A percentile compares a stretch with the other conserved stretches of the same genome.
phyloP scores from a whole-genome alignment of 1,139 yeast genomes.

The Hansenula anomala region DNA sequence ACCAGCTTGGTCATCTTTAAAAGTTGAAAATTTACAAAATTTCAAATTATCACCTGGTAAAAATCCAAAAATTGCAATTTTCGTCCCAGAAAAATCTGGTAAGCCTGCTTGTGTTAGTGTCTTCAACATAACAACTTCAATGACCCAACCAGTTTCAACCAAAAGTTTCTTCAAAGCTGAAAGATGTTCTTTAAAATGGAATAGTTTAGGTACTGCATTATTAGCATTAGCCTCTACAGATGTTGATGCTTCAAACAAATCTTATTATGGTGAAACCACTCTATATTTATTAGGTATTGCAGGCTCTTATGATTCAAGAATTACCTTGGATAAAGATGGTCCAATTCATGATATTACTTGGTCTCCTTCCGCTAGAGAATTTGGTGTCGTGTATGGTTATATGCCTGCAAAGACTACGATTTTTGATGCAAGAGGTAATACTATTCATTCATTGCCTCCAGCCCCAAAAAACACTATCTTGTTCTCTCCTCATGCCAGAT shows the following conservation, averaged over 20 bases:
- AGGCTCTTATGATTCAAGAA: constrained; percentile 87
- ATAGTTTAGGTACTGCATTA: constrained; percentile 87
- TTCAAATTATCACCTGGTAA: constrained; percentile 74
- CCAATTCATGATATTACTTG: constrained; percentile 97
- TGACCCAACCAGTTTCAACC: constrained; percentile 75
- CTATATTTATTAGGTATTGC: constrained; percentile 87
- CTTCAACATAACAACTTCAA: constrained; percentile 64
- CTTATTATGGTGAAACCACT: constrained; percentile 96
- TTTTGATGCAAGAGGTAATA: constrained; percentile 91
- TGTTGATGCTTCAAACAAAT: constrained; percentile 89
- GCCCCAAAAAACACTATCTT: constrained; percentile 87
- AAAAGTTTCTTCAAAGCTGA: constrained; percentile 96
- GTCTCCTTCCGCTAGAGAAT: constrained; percentile 96
- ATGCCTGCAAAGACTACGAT: constrained; percentile 98
- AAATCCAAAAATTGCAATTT: constrained; percentile 88
- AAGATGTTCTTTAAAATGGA: constrained; percentile 90
- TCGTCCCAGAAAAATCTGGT: constrained; percentile 78
- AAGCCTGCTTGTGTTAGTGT: constrained; percentile 87
- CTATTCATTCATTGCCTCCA: constrained; percentile 77
- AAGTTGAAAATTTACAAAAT: constrained; percentile 55
- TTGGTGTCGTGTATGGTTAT: constrained; percentile 94
- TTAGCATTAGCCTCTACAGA: constrained; percentile 93
- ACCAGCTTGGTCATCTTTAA: constrained; percentile 53
- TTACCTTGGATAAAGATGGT: constrained; percentile 84
- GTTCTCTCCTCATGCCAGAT: constrained; percentile 93